A percentile compares a stretch with the other conserved stretches of the same genome.
Conservation (phyloP, 148 eudicot genomes). For the Amaranthus palmeri region DNA sequence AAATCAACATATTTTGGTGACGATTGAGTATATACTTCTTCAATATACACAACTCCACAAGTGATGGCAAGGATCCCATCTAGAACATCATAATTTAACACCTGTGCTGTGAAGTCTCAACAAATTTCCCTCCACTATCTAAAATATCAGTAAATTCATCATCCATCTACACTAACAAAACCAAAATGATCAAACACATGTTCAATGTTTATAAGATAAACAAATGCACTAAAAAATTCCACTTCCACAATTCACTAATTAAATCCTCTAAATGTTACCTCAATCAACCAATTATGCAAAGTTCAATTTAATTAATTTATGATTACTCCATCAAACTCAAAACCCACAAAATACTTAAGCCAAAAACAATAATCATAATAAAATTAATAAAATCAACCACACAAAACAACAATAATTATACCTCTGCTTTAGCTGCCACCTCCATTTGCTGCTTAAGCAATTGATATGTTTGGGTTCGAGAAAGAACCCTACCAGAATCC, state of each 20-base stretch:
- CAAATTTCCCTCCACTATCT: neutral
- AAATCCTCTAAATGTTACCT: neutral
- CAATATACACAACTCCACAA: neutral
- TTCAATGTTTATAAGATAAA: too few species aligned
- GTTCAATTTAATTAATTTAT: neutral
- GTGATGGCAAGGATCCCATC: neutral
- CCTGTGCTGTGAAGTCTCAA: too few species aligned
- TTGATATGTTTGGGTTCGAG: conserved; percentile 74
- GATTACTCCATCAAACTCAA: neutral
- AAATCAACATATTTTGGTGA: neutral
- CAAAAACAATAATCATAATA: neutral
- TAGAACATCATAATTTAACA: neutral
- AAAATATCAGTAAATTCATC: neutral
- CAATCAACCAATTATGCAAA: neutral
- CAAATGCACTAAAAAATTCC: neutral
- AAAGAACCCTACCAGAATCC: conserved; percentile 30
- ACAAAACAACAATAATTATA: conserved; percentile 5
- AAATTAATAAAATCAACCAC: neutral
- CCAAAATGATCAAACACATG: neutral
- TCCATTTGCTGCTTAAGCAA: conserved; percentile 89
- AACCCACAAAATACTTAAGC: neutral
- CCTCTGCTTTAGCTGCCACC: conserved; percentile 95
- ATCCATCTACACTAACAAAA: neutral
- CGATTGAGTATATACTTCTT: neutral
- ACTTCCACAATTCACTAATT: neutral